phyloP scores from a whole-genome alignment of 2,329 filamentous ascomycete genomes.

The Apiospora arundinis region DNA sequence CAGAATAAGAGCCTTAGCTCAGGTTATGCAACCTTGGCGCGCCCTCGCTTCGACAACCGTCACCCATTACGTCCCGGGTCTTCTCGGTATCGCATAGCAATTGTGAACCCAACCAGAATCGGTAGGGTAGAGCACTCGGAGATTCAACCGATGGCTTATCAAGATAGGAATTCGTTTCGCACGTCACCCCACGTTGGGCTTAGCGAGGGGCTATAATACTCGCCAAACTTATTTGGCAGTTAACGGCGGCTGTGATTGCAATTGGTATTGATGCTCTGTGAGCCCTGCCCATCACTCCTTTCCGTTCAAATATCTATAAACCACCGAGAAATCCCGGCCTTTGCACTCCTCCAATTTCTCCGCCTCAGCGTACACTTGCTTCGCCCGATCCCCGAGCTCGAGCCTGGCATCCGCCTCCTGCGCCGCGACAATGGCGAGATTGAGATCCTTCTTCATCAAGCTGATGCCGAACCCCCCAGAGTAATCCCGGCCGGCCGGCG shows the following conservation, averaged over 20 bases:
- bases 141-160: neutral
- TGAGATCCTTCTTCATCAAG: slow-evolving; percentile 82
- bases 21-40: slow-evolving; percentile 1
- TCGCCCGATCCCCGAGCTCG: slow-evolving; percentile 67
- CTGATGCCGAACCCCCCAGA: slow-evolving; percentile 77
- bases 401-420: slow-evolving; percentile 70
- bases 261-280: neutral
- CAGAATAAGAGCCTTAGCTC: slow-evolving; percentile 1
- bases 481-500: slow-evolving; percentile 80
- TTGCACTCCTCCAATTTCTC: slow-evolving; percentile 66
- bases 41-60: neutral
- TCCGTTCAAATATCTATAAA: slow-evolving; percentile 74
- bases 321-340: slow-evolving; percentile 81
- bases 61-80: neutral
- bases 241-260: neutral
- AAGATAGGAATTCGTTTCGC: neutral
- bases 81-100: neutral
- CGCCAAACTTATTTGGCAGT: neutral
- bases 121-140: neutral
- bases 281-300: slow-evolving; percentile 44
- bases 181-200: neutral
- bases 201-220: neutral
- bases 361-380: slow-evolving; percentile 71
- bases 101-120: neutral
- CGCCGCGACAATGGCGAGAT: slow-evolving; percentile 75